Evolutionary conservation across 139 green algal genomes (phyloP).

Genomic region (Desmodesmus armatus): DNA sequence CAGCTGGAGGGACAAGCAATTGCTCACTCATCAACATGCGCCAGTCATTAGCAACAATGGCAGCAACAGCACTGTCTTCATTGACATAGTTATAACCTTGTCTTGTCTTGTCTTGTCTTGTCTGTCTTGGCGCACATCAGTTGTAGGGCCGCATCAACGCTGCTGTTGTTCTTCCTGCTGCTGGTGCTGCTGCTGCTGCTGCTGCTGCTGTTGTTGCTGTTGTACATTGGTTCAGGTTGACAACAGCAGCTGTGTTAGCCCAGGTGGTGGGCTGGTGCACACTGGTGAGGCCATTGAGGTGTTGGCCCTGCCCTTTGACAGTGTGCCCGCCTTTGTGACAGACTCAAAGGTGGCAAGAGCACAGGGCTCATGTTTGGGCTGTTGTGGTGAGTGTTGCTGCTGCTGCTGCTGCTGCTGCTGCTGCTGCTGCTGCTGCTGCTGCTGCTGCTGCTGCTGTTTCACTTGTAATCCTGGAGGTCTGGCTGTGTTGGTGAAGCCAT

Average conservation of each 20-base stretch:
- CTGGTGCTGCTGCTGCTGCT: not conserved
- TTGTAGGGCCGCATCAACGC: too few relatives aligned
- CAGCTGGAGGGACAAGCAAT: too few relatives aligned
- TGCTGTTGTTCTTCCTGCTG: not conserved
- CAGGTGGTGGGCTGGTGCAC: constrained; percentile 67
- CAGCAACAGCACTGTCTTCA: constrained; percentile 28
- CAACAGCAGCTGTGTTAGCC: constrained; percentile 59
- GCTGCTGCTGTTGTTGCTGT: not conserved
- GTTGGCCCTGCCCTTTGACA: constrained; percentile 76
- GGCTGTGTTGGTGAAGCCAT: too few relatives aligned
- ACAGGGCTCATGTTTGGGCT: constrained; percentile 81
- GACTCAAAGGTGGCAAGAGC: constrained; percentile 74
- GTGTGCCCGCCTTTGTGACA: constrained; percentile 64
- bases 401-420: not conserved
- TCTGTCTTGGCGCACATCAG: too few relatives aligned
- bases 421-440: not conserved
- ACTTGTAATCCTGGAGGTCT: not conserved
- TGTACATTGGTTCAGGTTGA: constrained; percentile 70
- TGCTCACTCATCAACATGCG: too few relatives aligned
- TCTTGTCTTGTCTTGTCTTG: too few relatives aligned
- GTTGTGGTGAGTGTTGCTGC: constrained; percentile 64
- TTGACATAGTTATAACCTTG: not conserved
- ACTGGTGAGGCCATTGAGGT: constrained; percentile 91
- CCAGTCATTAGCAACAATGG: too few relatives aligned
- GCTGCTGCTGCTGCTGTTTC: not conserved